Evolutionary conservation across 108 stramenopile species (phyloP).

Genomic region (Aurantiochytrium sp.): DNA sequence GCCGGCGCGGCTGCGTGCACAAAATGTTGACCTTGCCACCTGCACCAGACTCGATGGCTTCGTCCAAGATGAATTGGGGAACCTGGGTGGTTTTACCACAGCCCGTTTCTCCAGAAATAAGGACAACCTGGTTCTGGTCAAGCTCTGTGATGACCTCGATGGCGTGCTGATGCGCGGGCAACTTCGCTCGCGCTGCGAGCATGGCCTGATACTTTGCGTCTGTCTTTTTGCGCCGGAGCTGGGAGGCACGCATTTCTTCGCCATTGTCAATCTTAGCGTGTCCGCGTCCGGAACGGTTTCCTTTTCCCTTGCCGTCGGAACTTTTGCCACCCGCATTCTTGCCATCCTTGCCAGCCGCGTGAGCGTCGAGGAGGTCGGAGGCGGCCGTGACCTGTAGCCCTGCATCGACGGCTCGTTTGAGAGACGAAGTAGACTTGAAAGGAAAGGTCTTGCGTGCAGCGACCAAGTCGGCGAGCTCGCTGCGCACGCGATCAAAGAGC

Average conservation of each 20-base stretch:
- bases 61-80: constrained; percentile 73
- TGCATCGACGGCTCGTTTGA: not conserved
- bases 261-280: not conserved
- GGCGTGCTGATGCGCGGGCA: not conserved
- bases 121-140: not conserved
- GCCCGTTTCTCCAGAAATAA: constrained; percentile 46
- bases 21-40: constrained; percentile 61
- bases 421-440: not conserved
- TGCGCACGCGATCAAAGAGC: not conserved
- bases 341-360: not conserved
- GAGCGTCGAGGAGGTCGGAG: not conserved
- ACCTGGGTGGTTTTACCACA: constrained; percentile 63
- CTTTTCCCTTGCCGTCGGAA: not conserved
- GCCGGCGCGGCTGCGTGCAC: constrained; percentile 52
- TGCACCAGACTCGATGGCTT: not conserved
- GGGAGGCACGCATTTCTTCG: not conserved
- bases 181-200: not conserved
- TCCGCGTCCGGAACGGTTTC: not conserved
- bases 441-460: not conserved
- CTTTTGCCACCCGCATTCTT: not conserved
- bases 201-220: not conserved
- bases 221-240: not conserved
- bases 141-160: not conserved
- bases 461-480: not conserved
- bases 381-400: not conserved